Evolutionary conservation across 176 grass and related monocot species (phyloP), one percentile per base, ranked within the genome.

Genomic region (Aegilops umbellulata): DNA sequence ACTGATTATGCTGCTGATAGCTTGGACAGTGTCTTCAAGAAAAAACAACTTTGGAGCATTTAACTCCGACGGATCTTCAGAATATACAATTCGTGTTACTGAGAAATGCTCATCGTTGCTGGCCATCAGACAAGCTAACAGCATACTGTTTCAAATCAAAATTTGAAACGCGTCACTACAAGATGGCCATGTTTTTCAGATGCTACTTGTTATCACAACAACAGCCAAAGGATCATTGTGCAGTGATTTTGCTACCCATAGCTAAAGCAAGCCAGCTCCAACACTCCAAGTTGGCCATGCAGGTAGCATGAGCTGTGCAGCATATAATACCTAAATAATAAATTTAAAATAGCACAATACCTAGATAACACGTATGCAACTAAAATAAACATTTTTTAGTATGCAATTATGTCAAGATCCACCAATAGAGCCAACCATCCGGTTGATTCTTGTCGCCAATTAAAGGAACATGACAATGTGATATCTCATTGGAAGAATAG

Each of bases 361-460:
- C 74, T 39, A 79, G 17, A 76, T 61, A 35, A 74, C 58, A 44
- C 24, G 32, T 44, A 29, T 73, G 51, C 17, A 41, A 75, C 70
- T 79, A 74, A 66, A 83, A 44, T 73, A 70, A 47, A 47, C 13
- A 72, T n/a, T 61, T 4, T 49, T 38, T 14, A 86, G 38, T 26
- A 36, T 8, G 36, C 36, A 83, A 66, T 69, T 34, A 79, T 86
- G 39, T 60, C 27, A 86, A 15, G 46, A 92, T 35, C 60, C 34
- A 65, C 23, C 1, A 79, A 5, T 73, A 36, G 44, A 82, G 34
- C 42, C 26, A 73, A 85, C 90, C 79, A 68, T 60, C 71, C 16
- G 81, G 70, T 60, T 72, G 44, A 62, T 85, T 88, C 73, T 86
- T 88, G 90, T 55, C 60, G 31, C 38, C 57, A 86, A 62, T 79